A percentile compares a stretch with the other conserved stretches of the same genome.
Conservation (phyloP, 441 rosid genomes). For the Gossypium davidsonii region DNA sequence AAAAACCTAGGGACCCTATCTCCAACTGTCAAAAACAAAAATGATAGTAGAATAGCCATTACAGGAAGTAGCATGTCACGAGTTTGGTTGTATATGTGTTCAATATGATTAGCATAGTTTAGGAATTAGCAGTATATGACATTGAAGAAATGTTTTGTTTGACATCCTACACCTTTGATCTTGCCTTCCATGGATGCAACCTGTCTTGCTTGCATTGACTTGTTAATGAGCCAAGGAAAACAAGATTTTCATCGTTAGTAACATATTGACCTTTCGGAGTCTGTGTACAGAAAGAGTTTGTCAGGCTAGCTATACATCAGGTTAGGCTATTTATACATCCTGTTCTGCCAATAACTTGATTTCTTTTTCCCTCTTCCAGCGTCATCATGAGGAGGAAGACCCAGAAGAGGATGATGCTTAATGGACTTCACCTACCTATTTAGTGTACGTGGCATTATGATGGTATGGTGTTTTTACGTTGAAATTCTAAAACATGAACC, state of each 20-base stretch:
- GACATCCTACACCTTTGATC: background rate
- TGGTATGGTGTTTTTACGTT: background rate
- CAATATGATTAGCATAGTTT: background rate
- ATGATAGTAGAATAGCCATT: background rate
- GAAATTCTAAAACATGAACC: background rate
- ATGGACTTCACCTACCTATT: background rate
- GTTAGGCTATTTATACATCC: background rate
- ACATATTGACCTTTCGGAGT: background rate
- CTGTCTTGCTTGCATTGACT: background rate
- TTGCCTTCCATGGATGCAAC: background rate
- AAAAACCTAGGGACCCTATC: background rate
- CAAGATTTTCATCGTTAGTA: background rate
- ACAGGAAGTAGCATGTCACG: background rate
- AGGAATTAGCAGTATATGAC: background rate
- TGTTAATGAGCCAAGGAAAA: background rate
- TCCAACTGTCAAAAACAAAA: constrained; percentile 1
- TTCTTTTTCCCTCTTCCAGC: background rate
- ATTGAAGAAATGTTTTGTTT: background rate
- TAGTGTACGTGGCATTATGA: background rate
- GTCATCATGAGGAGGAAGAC: background rate
- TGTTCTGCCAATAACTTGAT: background rate
- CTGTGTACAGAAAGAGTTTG: background rate
- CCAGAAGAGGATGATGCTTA: background rate
- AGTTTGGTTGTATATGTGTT: background rate
- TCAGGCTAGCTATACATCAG: background rate